phyloP scores from a whole-genome alignment of 2,329 filamentous ascomycete genomes.

The Pseudonectria foliicola region DNA sequence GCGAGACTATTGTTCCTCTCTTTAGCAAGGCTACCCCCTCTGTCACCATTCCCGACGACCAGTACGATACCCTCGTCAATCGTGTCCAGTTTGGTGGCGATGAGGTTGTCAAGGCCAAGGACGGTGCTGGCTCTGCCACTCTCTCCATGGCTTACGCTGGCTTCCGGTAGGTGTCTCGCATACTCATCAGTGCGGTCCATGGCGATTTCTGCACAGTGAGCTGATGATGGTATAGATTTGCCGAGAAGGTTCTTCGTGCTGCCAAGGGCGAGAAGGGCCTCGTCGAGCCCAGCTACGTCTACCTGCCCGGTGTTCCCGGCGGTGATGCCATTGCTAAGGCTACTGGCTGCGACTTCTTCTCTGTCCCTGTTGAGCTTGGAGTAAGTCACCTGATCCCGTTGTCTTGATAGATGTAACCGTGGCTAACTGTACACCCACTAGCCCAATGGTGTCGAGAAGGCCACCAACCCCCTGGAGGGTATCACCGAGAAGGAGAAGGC shows the following conservation, averaged over 20 bases:
- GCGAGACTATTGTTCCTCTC: conserved; percentile 94
- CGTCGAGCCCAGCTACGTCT: conserved; percentile 91
- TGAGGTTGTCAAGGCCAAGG: conserved; percentile 92
- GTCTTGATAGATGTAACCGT: conserved; percentile 10
- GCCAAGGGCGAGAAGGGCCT: conserved; percentile 84
- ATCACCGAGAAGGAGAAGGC: conserved; percentile 85
- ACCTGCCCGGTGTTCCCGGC: conserved; percentile 82
- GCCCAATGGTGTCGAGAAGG: conserved; percentile 81
- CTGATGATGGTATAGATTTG: conserved; percentile 53
- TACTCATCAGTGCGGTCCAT: conserved; percentile 5
- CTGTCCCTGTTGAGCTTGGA: conserved; percentile 89
- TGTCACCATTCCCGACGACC: conserved; percentile 77
- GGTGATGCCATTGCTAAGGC: conserved; percentile 80
- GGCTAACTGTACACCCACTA: conserved; percentile 33
- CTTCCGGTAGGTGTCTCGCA: conserved; percentile 58
- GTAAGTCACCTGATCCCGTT: conserved; percentile 48
- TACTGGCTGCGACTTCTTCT: conserved; percentile 88
- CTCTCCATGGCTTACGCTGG: conserved; percentile 95
- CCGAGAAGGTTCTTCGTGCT: conserved; percentile 89
- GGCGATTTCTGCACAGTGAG: not conserved
- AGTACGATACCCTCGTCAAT: conserved; percentile 84
- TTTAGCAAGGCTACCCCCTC: conserved; percentile 84
- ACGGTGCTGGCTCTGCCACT: conserved; percentile 82
- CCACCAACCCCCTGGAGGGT: conserved; percentile 66
- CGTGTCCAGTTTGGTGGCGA: conserved; percentile 98